Evolutionary conservation across 2,329 filamentous ascomycete species (phyloP).

Genomic region (Calonectria pseudoturangicola): DNA sequence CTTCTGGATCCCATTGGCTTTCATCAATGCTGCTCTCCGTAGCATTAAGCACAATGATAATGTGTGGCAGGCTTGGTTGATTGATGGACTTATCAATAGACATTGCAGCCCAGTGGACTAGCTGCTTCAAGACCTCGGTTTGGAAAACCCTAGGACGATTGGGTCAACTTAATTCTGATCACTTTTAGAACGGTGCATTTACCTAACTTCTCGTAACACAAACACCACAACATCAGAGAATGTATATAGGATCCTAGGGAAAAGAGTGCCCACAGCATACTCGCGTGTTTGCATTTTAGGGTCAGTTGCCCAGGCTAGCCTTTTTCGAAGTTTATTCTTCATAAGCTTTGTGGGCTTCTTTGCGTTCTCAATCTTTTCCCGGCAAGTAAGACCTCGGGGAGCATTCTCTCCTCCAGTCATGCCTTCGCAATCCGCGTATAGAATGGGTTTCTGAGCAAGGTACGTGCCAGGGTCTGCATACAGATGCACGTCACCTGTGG

Average conservation of each 20-base stretch:
- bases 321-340: conserved; percentile 23
- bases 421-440: conserved; percentile 27
- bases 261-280: conserved; percentile 35
- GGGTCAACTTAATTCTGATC: not conserved
- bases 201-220: conserved; percentile 34
- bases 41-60: conserved; percentile 32
- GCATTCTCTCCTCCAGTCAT: conserved; percentile 24
- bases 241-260: conserved; percentile 39
- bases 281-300: conserved; percentile 32
- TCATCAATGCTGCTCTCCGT: conserved; percentile 29
- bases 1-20: conserved; percentile 24
- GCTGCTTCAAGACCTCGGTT: conserved; percentile 23
- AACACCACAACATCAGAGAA: conserved; percentile 42
- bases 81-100: conserved; percentile 38
- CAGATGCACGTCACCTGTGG: conserved; percentile 30
- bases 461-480: conserved; percentile 26
- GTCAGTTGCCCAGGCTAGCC: conserved; percentile 21
- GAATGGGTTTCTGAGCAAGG: conserved; percentile 9
- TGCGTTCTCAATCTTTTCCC: conserved; percentile 18
- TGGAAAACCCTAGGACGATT: conserved; percentile 3
- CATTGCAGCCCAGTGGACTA: conserved; percentile 32
- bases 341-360: conserved; percentile 18
- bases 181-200: not conserved
- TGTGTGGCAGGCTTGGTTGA: conserved; percentile 33
- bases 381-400: conserved; percentile 14